Evolutionary conservation across 2,329 filamentous ascomycete species (phyloP), one percentile per base, ranked within the genome.

Genomic region (Epichloe aotearoae): DNA sequence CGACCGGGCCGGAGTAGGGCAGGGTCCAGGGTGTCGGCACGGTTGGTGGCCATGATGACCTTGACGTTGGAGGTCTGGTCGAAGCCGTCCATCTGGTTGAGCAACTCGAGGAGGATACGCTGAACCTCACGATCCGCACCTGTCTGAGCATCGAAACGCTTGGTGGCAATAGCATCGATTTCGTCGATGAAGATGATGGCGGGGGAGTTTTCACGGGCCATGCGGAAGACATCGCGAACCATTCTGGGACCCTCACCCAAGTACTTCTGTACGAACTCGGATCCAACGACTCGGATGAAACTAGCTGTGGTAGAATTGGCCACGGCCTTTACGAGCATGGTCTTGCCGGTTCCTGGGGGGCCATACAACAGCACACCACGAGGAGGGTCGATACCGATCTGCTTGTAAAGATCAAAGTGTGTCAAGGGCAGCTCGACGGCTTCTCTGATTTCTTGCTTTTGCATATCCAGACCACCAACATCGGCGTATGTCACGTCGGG

Each of bases 1-100:
- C 93, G 89, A 58, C 93, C 93, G 34, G 93, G 93, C 61, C 93
- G 88, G 54, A 98, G 80, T 55, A 98, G 78, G 41, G 93, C 93
- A 15, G 93, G 93, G 66, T 98, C 93, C 57, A 98, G 79, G 6
- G 93, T 98, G 69, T 97, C 93, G 58, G 93, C 91, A 66, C 93
- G 86, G 75, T 98, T 98, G 59, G 93, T 98, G 58, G 93, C 93
- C 93, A 98, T 98, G 73, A 98, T 98, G 66, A 98, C 93, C 75
- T 98, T 98, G 71, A 98, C 93, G 69, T 98, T 98, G 67, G 88
- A 87, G 0, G 89, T 95, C 71, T 98, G 93, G 69, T 98, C 93
- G 74, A 98, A 98, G 57, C 93, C 93, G 67, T 98, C 93, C 93
- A 98, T 98, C 72, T 98, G 93, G 73, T 98, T 98, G 57, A 98